Conservation (phyloP, 148 eudicot genomes). For the Chenopodium berlandieri region DNA sequence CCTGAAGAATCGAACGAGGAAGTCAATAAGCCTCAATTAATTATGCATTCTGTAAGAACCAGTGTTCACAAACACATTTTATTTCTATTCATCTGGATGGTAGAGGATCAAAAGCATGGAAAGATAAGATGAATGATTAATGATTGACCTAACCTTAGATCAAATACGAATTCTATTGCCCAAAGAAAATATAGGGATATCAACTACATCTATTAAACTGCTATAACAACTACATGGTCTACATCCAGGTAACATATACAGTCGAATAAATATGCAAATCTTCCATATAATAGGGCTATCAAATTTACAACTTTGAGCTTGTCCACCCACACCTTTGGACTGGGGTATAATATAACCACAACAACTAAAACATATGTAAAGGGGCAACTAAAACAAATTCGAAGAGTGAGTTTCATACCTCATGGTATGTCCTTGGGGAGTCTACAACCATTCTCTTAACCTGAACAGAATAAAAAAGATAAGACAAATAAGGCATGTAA, state of each 20-base stretch:
- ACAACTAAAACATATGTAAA: not conserved
- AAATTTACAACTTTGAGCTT: not conserved
- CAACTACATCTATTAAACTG: not conserved
- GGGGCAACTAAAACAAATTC: not conserved
- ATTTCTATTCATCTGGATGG: not conserved
- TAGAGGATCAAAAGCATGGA: not conserved
- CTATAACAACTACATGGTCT: not conserved
- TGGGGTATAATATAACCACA: not conserved
- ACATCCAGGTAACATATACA: constrained; percentile 5
- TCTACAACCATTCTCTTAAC: constrained; percentile 90
- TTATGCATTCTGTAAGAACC: not conserved
- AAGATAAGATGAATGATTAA: not conserved
- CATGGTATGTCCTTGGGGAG: constrained; percentile 90
- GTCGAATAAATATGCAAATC: not conserved
- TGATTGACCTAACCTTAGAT: not conserved
- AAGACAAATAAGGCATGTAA: not conserved
- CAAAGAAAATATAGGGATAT: constrained; percentile 8
- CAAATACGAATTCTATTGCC: not conserved
- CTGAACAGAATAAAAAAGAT: constrained; percentile 40
- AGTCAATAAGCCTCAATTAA: not conserved
- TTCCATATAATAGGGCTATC: not conserved
- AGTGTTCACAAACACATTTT: not conserved
- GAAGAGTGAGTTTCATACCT: constrained; percentile 45
- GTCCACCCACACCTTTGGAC: not conserved
- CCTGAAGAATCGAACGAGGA: not conserved